A percentile compares a stretch with the other conserved stretches of the same genome.
Conservation (phyloP, 345 rosid genomes). For the Odontarrhena argentea region DNA sequence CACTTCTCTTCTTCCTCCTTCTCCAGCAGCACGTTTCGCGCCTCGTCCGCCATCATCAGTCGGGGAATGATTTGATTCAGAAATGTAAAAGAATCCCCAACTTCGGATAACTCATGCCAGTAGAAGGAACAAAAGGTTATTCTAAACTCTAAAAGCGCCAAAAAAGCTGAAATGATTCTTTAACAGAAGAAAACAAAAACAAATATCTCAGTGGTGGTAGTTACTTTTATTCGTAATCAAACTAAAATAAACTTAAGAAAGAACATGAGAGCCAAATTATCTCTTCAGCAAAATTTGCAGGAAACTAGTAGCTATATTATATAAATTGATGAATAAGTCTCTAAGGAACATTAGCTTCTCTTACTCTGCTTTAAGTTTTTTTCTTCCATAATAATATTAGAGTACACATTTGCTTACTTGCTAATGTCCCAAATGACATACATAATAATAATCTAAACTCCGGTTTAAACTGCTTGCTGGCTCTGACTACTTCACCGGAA, state of each 20-base stretch:
- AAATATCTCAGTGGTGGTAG: background rate
- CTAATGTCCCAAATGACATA: conserved; percentile 33
- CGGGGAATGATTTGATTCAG: background rate
- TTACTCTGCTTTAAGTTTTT: conserved; percentile 32
- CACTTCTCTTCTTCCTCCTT: conserved; percentile 44
- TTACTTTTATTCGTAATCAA: too few species aligned
- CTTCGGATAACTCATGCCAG: background rate
- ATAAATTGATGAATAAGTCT: conserved; percentile 29
- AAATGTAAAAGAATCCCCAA: too few species aligned
- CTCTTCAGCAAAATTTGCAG: background rate
- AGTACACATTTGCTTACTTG: conserved; percentile 36
- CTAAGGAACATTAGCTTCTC: conserved; percentile 26
- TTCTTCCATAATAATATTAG: conserved; percentile 31
- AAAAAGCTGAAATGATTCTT: conserved; percentile 13
- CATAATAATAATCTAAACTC: conserved; percentile 29
- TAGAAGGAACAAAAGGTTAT: background rate
- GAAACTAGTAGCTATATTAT: conserved; percentile 22
- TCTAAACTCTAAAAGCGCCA: conserved; percentile 9
- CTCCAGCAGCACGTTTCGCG: conserved; percentile 29
- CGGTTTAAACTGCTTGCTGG: conserved; percentile 16
- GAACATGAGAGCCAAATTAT: background rate
- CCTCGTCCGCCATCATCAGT: background rate
- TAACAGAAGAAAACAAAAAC: background rate
- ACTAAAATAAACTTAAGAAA: too few species aligned
- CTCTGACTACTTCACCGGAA: conserved; percentile 32